phyloP scores from a whole-genome alignment of 148 eudicot genomes.

The Salicornia ramosissima region DNA sequence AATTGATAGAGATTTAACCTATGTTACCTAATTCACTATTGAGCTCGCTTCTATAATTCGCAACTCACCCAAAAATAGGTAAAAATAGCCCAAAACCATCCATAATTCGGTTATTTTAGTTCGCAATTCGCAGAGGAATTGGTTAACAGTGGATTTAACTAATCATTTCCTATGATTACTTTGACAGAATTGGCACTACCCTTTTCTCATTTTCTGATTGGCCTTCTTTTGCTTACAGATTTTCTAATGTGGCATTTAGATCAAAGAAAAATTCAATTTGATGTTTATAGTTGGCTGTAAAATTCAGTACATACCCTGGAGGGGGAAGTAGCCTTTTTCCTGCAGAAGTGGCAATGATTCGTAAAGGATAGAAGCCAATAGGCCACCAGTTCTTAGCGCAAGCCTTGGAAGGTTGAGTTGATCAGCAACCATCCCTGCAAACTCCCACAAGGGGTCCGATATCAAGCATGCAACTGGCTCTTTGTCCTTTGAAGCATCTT shows the following conservation, averaged over 20 bases:
- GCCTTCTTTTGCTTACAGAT: background rate
- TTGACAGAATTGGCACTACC: background rate
- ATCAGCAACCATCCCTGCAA: conserved; percentile 26
- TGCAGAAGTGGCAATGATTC: conserved; percentile 26
- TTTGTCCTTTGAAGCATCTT: background rate
- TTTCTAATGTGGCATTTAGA: background rate
- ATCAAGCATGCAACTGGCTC: conserved; percentile 35
- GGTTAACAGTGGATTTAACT: too few relatives aligned
- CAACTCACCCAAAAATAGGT: too few relatives aligned
- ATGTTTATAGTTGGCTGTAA: background rate
- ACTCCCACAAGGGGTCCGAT: conserved; percentile 35
- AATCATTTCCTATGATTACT: background rate
- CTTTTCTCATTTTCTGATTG: background rate
- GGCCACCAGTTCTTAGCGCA: conserved; percentile 32
- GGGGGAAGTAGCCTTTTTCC: conserved; percentile 32
- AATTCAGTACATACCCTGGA: conserved; percentile 25
- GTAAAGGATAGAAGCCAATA: conserved; percentile 26
- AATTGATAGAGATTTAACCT: background rate
- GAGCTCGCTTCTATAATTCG: too few relatives aligned
- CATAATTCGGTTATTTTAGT: too few relatives aligned
- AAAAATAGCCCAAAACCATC: too few relatives aligned
- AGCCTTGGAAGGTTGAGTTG: conserved; percentile 36
- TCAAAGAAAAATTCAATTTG: background rate
- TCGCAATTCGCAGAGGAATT: too few relatives aligned
- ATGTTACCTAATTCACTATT: too few relatives aligned